Conservation (phyloP, 1,284 basidiomycete genomes). For the Testicularia cyperi region DNA sequence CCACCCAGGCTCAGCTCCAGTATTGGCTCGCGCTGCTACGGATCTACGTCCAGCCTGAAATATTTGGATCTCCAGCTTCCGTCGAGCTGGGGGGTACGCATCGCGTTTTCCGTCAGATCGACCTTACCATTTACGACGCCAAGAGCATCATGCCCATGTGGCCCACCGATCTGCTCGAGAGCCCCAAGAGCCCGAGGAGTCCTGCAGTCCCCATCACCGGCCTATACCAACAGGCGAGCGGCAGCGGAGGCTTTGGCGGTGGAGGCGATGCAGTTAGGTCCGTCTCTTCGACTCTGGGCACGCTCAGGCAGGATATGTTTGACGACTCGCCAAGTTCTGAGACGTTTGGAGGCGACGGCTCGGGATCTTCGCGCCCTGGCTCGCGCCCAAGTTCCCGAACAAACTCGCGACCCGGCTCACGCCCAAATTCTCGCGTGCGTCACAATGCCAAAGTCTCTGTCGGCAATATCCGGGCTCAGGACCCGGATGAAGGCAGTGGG, state of each 20-base stretch:
- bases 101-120: slow-evolving; percentile 41
- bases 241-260: no score
- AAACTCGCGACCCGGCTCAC: slow-evolving; percentile 15
- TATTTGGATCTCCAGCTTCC: slow-evolving; percentile 31
- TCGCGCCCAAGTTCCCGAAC: slow-evolving; percentile 11
- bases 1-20: slow-evolving; percentile 20
- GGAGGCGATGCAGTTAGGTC: slow-evolving; percentile 2
- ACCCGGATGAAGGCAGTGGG: slow-evolving; percentile 10
- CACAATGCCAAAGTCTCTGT: slow-evolving; percentile 17
- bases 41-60: slow-evolving; percentile 37
- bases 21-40: slow-evolving; percentile 31
- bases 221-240: no score
- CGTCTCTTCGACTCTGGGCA: neutral
- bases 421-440: slow-evolving; percentile 17
- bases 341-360: slow-evolving; percentile 8
- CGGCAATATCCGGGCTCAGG: slow-evolving; percentile 14
- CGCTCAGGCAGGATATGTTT: slow-evolving; percentile 1
- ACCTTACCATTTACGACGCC: slow-evolving; percentile 45
- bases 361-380: slow-evolving; percentile 21
- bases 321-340: slow-evolving; percentile 24
- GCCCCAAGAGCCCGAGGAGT: slow-evolving; percentile 2
- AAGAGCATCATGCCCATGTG: slow-evolving; percentile 36
- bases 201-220: no score
- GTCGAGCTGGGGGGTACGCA: slow-evolving; percentile 29
- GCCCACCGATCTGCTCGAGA: slow-evolving; percentile 13